Evolutionary conservation across 2,329 filamentous ascomycete species (phyloP), one percentile per base, ranked within the genome.

Genomic region (Myriosclerotinia duriaeana): DNA sequence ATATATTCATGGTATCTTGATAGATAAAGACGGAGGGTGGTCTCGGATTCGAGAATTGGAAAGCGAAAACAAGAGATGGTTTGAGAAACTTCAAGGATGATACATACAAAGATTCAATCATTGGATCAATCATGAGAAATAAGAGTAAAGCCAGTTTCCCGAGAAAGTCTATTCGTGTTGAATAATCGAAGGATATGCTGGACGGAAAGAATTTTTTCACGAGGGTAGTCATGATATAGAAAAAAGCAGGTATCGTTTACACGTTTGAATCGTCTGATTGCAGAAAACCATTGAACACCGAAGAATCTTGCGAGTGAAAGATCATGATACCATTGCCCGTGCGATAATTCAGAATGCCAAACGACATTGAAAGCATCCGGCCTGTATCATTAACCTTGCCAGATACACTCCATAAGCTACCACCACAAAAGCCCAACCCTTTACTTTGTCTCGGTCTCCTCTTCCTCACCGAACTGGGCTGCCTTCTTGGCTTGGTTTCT

Each of bases 401-500:
- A 71, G 70, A 73, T 73, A 73, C 74, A 74, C 74, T 71, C 73
- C 73, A 66, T 72, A 74, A 73, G 71, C 72, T 72, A 73, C 71
- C 70, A 70, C 70, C 70, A 73, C 68, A 71, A 73, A 74, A 71
- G 66, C 69, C 67, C 66, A 67, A 68, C 68, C 63, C 68, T 74
- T 70, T 76, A 77, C 71, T 77, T 77, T 62, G 73, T 72, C 72
- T 77, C 75, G 70, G 72, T 72, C 69, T 75, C 84, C 77, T 85
- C 84, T 70, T 78, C 86, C 78, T 93, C 92, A 80, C 85, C 92
- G 78, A 90, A 80, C 81, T 96, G 81, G 79, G 92, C 93, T 79
- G 87, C 89, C 82, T 93, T 89, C 94, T 99, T 99, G 82, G 90
- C 89, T 80, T 85, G 82, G 81, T 90, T 87, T 83, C 96, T 91